These are phyloP conservation scores for Bocquillonia castaneifolia DNA, from an alignment of 441 rosid species.

Conservation along the genomic window DNA sequence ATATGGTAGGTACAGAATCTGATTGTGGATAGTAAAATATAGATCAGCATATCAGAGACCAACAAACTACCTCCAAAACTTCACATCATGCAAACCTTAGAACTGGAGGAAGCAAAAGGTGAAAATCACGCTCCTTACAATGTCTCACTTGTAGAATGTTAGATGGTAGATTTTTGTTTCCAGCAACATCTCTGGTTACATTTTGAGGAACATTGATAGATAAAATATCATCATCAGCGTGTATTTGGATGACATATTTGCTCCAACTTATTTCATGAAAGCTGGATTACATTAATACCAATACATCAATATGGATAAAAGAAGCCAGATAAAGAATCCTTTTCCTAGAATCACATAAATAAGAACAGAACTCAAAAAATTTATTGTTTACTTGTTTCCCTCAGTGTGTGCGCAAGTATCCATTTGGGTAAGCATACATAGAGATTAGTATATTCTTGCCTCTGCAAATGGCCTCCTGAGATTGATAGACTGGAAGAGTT, in stretches of 20 bases:
- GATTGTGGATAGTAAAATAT: constrained; percentile 19
- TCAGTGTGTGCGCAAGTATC: not conserved
- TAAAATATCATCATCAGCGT: constrained; percentile 43
- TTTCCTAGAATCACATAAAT: not conserved
- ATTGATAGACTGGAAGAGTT: constrained; percentile 65
- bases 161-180: constrained; percentile 73
- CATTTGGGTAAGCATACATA: not conserved
- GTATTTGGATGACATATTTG: constrained; percentile 53
- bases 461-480: constrained; percentile 73
- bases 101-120: constrained; percentile 5
- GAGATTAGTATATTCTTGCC: constrained; percentile 42
- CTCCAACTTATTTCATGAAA: constrained; percentile 64
- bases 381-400: too few species aligned
- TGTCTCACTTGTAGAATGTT: constrained; percentile 71
- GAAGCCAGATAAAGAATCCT: not conserved
- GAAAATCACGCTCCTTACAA: constrained; percentile 41
- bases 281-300: constrained; percentile 38
- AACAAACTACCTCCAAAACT: not conserved
- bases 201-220: constrained; percentile 67
- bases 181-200: constrained; percentile 77
- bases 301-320: not conserved
- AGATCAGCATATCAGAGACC: constrained; percentile 20
- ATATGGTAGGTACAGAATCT: constrained; percentile 62
- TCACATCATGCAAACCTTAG: not conserved
- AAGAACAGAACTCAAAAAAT: not conserved